These are phyloP conservation scores for Claviceps purpurea DNA, from an alignment of 2,329 filamentous ascomycete genomes.

Conservation along the genomic window DNA sequence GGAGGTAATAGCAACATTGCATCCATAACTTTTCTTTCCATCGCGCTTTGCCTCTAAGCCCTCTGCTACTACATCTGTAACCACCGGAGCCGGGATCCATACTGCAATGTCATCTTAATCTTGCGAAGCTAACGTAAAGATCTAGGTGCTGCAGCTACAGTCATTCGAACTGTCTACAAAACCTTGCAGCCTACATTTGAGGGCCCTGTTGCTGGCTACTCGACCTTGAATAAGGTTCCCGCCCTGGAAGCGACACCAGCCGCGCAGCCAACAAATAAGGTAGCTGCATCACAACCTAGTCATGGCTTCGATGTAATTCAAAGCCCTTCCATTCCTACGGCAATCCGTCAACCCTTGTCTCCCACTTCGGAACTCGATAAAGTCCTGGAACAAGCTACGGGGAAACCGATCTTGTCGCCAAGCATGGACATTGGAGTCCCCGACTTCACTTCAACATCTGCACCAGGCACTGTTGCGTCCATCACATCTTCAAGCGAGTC, in stretches of 20 bases:
- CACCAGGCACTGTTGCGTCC: conserved; percentile 11
- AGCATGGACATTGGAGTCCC: conserved; percentile 7
- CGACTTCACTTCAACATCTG: conserved; percentile 5
- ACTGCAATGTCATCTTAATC: too few species aligned
- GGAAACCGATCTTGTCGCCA: conserved; percentile 7
- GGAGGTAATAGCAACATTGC: conserved; percentile 1
- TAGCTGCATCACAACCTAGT: not conserved
- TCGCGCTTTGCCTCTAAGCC: not conserved
- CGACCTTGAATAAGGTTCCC: conserved; percentile 17
- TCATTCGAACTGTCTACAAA: conserved; percentile 26
- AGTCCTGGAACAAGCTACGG: conserved; percentile 19
- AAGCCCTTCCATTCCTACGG: conserved; percentile 11
- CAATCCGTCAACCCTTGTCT: conserved; percentile 14
- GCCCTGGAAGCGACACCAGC: conserved; percentile 4
- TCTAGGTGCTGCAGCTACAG: conserved; percentile 11
- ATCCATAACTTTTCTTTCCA: not conserved
- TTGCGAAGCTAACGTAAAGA: not conserved
- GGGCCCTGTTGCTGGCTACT: conserved; percentile 28
- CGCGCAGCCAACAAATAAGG: not conserved
- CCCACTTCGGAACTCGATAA: conserved; percentile 12
- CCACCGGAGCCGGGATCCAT: too few species aligned
- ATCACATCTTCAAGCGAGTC: conserved; percentile 10
- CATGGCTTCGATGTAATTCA: conserved; percentile 7
- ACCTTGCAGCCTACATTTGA: conserved; percentile 28
- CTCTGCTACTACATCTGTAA: too few species aligned